Base-by-base conservation (phyloP, 768 basidiomycete genomes). In the Boletus vermiculosoides region DNA sequence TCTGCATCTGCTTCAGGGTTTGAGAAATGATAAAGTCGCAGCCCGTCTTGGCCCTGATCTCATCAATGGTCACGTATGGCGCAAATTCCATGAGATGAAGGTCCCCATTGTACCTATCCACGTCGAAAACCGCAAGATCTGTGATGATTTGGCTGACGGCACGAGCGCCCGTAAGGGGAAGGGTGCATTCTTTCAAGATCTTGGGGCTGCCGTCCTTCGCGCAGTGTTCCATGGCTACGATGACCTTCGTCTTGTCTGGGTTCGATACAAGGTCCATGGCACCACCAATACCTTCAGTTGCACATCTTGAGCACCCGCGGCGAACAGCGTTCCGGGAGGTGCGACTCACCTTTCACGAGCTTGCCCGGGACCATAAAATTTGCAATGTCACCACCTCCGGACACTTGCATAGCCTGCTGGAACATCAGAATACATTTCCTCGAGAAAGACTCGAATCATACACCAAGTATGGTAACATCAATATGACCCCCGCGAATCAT, bases 291-390 rank as follows among this genome's bases (percentile, higher is more conserved):
- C 92, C 91, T 88, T 40, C 39, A n/a, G n/a, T 40, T 70, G 68
- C 46, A 20, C 18, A 30, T 41, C 39, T 40, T 49, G 28, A 47
- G 94, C 86, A 13, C 37, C 16, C 37, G 22, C 22, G n/a, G 47
- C 46, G 31, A 65, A 15, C 8, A n/a, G 16, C 44, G 16, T 45
- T 55, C 31, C 45, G 42, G 34, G 16, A 41, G 59, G 36, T 57
- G 22, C 18, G n/a, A 39, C 54, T 50, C 52, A 82, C 87, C 87
- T 78, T 89, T 90, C 45, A 92, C 80, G 72, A 92, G 83, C 76
- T 96, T 94, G 18, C 93, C 92, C 6, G 93, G 94, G 63, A 97
- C 92, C 94, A 96, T 97, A 71, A 92, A 98, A 77, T 96, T 96
- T 59, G 94, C 94, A 63, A 98, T 88, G 70, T 96, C 93, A 50